A percentile compares a stretch with the other conserved stretches of the same genome.
phyloP scores from a whole-genome alignment of 768 basidiomycete species.

The Myochromella boudieri region DNA sequence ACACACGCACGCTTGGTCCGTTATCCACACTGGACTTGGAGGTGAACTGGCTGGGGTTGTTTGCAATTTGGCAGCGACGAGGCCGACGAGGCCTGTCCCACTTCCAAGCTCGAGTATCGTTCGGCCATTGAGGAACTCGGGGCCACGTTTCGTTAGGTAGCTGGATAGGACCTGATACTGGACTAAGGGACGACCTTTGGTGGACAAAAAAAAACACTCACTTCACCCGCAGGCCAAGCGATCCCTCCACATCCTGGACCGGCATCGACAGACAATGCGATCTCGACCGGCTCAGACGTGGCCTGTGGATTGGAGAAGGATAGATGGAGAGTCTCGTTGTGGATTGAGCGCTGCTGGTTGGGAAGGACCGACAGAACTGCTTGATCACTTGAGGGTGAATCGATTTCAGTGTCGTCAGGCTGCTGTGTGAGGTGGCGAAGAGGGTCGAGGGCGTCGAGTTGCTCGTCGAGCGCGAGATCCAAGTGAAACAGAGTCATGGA shows the following conservation, averaged over 20 bases:
- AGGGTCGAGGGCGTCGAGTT: constrained; percentile 55
- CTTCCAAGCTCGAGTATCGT: constrained; percentile 82
- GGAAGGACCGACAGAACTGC: constrained; percentile 43
- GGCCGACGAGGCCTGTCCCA: constrained; percentile 91
- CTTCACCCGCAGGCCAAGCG: constrained; percentile 92
- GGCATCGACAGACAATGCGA: constrained; percentile 69
- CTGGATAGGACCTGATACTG: constrained; percentile 66
- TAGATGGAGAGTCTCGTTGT: constrained; percentile 46
- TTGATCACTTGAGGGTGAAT: constrained; percentile 25
- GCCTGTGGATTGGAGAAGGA: constrained; percentile 30
- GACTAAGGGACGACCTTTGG: neutral
- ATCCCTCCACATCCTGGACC: constrained; percentile 90
- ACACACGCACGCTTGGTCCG: constrained; percentile 83
- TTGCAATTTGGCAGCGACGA: constrained; percentile 69
- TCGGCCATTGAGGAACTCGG: constrained; percentile 48
- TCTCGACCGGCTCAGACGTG: constrained; percentile 35
- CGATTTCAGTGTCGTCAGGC: no score
- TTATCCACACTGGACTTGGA: constrained; percentile 75
- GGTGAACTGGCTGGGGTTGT: constrained; percentile 26
- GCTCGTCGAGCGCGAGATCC: constrained; percentile 49
- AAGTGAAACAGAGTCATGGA: constrained; percentile 19
- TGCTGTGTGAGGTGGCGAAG: constrained; percentile 57
- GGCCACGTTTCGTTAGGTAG: constrained; percentile 64
- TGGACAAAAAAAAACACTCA: constrained; percentile 29
- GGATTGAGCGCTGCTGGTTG: constrained; percentile 49